phyloP scores from a whole-genome alignment of 2,329 filamentous ascomycete genomes.

The Elsinoe perseae region DNA sequence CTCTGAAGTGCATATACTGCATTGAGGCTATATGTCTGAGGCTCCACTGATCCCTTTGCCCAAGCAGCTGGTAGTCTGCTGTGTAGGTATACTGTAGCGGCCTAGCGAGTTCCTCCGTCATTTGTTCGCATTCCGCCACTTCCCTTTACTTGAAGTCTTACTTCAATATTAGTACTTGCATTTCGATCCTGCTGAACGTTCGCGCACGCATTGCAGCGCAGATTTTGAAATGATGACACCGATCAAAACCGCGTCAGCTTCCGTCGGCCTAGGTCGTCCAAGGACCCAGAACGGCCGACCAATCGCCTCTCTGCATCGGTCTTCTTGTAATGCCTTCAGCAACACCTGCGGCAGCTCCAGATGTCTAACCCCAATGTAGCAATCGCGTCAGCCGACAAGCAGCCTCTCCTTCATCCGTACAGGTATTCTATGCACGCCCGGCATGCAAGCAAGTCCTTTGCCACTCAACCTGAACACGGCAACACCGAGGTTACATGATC shows the following conservation, averaged over 20 bases:
- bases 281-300: constrained; percentile 50
- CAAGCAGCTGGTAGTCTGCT: constrained; percentile 42
- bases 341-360: constrained; percentile 46
- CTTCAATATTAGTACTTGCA: constrained; percentile 15
- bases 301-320: constrained; percentile 22
- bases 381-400: constrained; percentile 46
- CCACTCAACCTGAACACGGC: constrained; percentile 45
- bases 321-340: constrained; percentile 32
- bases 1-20: background rate
- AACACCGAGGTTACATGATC: constrained; percentile 42
- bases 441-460: constrained; percentile 47
- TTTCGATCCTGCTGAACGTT: background rate
- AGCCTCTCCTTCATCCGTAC: constrained; percentile 49
- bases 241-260: constrained; percentile 51
- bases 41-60: background rate
- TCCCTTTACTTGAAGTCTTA: constrained; percentile 43
- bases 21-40: background rate
- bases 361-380: constrained; percentile 40
- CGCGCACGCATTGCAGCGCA: constrained; percentile 50
- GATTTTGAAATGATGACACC: constrained; percentile 48
- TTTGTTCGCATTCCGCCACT: constrained; percentile 42
- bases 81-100: constrained; percentile 52
- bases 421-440: constrained; percentile 39
- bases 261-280: constrained; percentile 46
- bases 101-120: constrained; percentile 48